These are phyloP conservation scores for Tuber calosporum DNA, from an alignment of 495 filamentous ascomycete species.

Conservation along the genomic window DNA sequence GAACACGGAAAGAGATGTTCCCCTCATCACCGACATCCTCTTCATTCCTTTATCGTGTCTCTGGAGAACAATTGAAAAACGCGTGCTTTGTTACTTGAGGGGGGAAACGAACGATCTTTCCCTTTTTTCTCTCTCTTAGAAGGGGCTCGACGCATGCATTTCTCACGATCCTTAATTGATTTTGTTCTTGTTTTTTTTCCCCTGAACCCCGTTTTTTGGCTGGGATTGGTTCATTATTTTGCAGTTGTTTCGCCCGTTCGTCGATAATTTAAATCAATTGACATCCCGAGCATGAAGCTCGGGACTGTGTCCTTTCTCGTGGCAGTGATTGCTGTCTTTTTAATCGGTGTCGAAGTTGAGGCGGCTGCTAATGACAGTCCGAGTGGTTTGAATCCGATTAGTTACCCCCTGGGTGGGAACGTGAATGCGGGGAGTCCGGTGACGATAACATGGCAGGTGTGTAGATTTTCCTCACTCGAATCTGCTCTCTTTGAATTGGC, in stretches of 20 bases:
- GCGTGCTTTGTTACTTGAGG: background rate
- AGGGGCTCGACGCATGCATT: conserved; percentile 27
- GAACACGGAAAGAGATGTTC: background rate
- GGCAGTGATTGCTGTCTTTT: conserved; percentile 16
- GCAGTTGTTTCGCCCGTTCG: background rate
- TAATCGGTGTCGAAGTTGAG: conserved; percentile 8
- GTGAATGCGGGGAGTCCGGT: conserved; percentile 22
- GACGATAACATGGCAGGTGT: conserved; percentile 37
- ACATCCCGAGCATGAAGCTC: conserved; percentile 19
- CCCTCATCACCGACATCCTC: background rate
- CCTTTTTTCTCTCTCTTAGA: conserved; percentile 4
- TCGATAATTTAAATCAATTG: conserved; percentile 16
- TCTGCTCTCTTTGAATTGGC: conserved; percentile 6
- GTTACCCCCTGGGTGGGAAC: conserved; percentile 31
- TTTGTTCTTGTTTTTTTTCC: conserved; percentile 15
- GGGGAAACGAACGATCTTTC: background rate
- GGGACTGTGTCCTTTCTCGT: conserved; percentile 14
- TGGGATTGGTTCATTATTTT: conserved; percentile 14
- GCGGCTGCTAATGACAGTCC: conserved; percentile 8
- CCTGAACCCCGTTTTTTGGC: conserved; percentile 15
- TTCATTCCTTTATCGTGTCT: conserved; percentile 1
- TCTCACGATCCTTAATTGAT: conserved; percentile 23
- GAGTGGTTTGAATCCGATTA: conserved; percentile 38
- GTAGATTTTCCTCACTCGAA: conserved; percentile 8
- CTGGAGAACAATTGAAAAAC: background rate